Percentiles rank a stretch among this genome's conserved stretches.
Evolutionary conservation across 495 filamentous ascomycete genomes (phyloP).

Genomic region (Talaromyces nanjingensis): DNA sequence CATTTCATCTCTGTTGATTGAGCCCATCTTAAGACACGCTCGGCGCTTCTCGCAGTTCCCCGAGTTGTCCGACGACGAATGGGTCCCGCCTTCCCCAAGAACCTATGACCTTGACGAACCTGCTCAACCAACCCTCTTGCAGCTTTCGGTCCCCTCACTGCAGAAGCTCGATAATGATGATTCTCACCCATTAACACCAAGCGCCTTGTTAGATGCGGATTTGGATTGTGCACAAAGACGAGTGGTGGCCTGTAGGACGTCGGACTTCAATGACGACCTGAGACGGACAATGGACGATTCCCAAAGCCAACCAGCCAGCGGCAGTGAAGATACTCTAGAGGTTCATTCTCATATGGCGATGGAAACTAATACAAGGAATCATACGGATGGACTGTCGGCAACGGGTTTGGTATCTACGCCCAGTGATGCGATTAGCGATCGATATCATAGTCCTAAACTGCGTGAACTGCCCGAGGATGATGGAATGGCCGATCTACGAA

Average conservation of each 20-base stretch:
- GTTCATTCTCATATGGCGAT: neutral
- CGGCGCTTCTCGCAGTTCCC: slow-evolving; percentile 52
- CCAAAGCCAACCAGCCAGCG: neutral
- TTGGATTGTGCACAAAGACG: neutral
- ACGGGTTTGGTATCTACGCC: neutral
- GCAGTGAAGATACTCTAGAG: neutral
- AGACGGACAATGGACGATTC: slow-evolving; percentile 4
- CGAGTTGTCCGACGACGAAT: neutral
- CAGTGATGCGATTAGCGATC: neutral
- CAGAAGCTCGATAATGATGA: neutral
- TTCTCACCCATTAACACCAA: neutral
- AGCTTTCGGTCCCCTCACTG: neutral
- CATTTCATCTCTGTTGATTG: slow-evolving; percentile 67
- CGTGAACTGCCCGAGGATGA: slow-evolving; percentile 67
- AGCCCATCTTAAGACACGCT: slow-evolving; percentile 69
- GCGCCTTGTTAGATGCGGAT: neutral
- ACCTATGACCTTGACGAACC: neutral
- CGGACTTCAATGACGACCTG: neutral
- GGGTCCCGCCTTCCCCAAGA: neutral
- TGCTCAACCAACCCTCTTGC: neutral
- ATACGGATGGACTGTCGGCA: neutral
- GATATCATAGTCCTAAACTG: neutral
- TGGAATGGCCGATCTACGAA: slow-evolving; percentile 72
- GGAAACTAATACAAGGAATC: neutral
- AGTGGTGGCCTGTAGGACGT: neutral